A percentile compares a stretch with the other conserved stretches of the same genome.
Evolutionary conservation across 2,329 filamentous ascomycete species (phyloP).

Genomic region (Pestalotiopsis sp.): DNA sequence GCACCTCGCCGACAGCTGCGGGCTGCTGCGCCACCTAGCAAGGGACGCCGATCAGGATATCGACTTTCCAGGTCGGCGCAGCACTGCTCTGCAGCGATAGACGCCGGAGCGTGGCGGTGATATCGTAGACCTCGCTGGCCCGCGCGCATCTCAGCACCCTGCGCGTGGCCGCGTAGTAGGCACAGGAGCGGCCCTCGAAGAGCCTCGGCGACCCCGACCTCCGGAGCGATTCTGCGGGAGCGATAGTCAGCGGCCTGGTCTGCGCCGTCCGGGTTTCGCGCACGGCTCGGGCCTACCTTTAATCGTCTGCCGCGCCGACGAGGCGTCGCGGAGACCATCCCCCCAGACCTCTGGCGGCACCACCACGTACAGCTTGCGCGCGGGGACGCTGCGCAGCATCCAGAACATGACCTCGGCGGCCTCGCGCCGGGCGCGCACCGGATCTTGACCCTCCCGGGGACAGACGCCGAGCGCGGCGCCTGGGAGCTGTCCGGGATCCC

Average conservation of each 20-base stretch:
- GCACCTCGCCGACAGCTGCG: too few species aligned
- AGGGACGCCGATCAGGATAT: neutral
- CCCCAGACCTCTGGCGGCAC: neutral
- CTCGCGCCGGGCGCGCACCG: neutral
- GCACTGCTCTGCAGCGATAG: neutral
- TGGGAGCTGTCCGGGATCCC: constrained; percentile 18
- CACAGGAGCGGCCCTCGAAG: neutral
- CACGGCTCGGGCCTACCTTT: neutral
- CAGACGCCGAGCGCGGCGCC: neutral
- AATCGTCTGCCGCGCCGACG: neutral
- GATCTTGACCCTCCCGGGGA: neutral
- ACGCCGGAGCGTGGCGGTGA: neutral
- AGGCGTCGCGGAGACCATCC: neutral
- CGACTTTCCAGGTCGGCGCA: neutral
- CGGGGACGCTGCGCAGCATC: neutral
- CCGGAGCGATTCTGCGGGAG: neutral
- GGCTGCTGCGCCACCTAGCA: neutral
- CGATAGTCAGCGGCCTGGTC: neutral
- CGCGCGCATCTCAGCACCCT: neutral
- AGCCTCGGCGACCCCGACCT: neutral
- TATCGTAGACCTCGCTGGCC: neutral
- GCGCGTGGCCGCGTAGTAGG: neutral
- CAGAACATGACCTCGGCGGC: neutral
- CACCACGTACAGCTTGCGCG: neutral
- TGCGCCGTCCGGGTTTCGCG: neutral